These are phyloP conservation scores for Vigna hirtella DNA, from an alignment of 306 rosid species.

Conservation along the genomic window DNA sequence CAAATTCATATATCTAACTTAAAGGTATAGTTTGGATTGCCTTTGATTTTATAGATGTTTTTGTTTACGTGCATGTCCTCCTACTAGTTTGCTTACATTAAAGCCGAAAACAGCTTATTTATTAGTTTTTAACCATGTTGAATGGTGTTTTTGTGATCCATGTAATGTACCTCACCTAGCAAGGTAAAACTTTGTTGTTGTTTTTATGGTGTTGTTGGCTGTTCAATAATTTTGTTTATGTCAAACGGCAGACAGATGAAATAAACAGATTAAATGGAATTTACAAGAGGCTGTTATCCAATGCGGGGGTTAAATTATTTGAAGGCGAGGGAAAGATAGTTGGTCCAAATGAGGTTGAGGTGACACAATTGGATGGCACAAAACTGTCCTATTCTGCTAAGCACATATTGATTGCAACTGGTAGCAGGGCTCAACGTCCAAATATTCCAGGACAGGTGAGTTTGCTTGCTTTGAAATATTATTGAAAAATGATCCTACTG, in stretches of 20 bases:
- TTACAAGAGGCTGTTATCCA: slow-evolving; percentile 88
- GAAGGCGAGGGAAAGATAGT: slow-evolving; percentile 95
- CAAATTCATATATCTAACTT: not conserved
- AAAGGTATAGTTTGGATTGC: slow-evolving; percentile 6
- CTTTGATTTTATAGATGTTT: slow-evolving; percentile 27
- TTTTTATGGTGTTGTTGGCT: not conserved
- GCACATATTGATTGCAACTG: slow-evolving; percentile 93
- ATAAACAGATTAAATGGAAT: slow-evolving; percentile 86
- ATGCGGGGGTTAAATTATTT: slow-evolving; percentile 83
- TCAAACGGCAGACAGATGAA: slow-evolving; percentile 82
- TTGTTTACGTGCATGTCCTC: slow-evolving; percentile 14
- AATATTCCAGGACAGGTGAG: slow-evolving; percentile 89
- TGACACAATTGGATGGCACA: slow-evolving; percentile 96
- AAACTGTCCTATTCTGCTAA: slow-evolving; percentile 90
- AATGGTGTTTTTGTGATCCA: not conserved
- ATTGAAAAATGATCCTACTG: slow-evolving; percentile 25
- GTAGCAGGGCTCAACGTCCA: slow-evolving; percentile 80
- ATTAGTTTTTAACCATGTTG: not conserved
- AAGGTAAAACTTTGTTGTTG: too few species aligned
- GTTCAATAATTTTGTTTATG: slow-evolving; percentile 16
- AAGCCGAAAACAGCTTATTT: slow-evolving; percentile 30
- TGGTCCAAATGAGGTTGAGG: slow-evolving; percentile 94
- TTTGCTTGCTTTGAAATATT: slow-evolving; percentile 39
- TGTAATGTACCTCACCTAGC: too few species aligned
- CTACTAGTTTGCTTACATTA: slow-evolving; percentile 34